Evolutionary conservation across 202 grass and related monocot species (phyloP).

Genomic region (Carex arenaria): DNA sequence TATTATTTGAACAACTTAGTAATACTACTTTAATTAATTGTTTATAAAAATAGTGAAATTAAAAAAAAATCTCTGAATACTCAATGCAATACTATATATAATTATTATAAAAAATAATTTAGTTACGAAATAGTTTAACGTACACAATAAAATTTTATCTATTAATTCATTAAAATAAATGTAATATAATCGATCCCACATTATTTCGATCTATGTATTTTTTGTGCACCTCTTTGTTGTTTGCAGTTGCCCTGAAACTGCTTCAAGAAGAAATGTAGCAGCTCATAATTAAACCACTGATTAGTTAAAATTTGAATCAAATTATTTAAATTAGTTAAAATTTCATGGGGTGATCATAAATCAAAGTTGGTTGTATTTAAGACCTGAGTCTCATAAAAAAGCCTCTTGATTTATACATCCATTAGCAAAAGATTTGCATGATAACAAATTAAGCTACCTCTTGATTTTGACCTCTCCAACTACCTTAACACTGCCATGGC

Average conservation of each 20-base stretch:
- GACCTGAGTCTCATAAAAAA: background rate
- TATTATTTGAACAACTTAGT: background rate
- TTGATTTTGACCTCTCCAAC: constrained; percentile 26
- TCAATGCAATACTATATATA: too few relatives aligned
- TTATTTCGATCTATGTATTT: too few relatives aligned
- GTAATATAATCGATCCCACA: too few relatives aligned
- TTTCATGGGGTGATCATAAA: background rate
- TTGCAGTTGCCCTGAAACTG: too few relatives aligned
- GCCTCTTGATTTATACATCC: background rate
- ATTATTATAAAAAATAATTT: too few relatives aligned
- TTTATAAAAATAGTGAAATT: background rate
- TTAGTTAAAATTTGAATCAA: background rate
- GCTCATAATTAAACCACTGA: background rate
- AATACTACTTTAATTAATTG: background rate
- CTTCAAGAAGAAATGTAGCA: too few relatives aligned
- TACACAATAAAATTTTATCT: too few relatives aligned
- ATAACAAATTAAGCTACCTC: constrained; percentile 31
- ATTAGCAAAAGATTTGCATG: background rate
- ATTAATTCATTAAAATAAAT: too few relatives aligned
- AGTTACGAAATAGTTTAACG: too few relatives aligned
- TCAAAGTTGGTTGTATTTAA: constrained; percentile 15
- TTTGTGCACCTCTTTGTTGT: too few relatives aligned
- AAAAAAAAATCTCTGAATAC: background rate
- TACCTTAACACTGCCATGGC: constrained; percentile 15
- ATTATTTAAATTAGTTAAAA: background rate